Base-by-base conservation (phyloP, 805 yeast species). In the Pichia insulana region DNA sequence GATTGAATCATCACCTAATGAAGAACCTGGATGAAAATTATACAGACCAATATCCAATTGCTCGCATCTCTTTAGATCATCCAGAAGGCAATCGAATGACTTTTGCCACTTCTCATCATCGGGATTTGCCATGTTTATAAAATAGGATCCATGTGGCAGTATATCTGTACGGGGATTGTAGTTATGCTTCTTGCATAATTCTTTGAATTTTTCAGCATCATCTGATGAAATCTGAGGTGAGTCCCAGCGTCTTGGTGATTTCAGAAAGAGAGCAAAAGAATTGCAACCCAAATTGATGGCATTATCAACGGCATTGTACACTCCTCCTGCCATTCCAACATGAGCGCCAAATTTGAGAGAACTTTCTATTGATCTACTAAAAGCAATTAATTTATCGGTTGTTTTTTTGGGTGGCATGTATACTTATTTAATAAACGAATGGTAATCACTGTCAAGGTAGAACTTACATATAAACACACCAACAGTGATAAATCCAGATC, bases 21-120 rank as follows among this genome's bases (percentile, higher is more conserved):
- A 75, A 1, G 96, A 87, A 0, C 98, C 98, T 0, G 94, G 95
- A 57, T 92, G 98, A 59, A 92, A 77, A 58, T 92, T 92, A 63
- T 90, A 92, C 13, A 80, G 65, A 0, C 96, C 96, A 46, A 92
- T 80, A 28, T 81, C 80, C 42, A 92, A 66, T 51, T 73, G 74
- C 57, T 92, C 98, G 63, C 97, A 90, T 50, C 98, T 68, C 47
- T 73, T 69, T 54, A 92, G 67, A 54, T 92, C 98, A 57, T 92
- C 98, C 4, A 90, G 42, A 48, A 92, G 82, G 4, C 89, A 80
- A 1, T 69, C 80, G 54, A 74, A 78, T 10, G 96, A 83, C 55
- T 84, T 85, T 27, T 69, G 70, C 44, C 80, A 84, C 58, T 87
- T 90, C 47, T 76, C 92, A 2, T 61, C 60, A 50, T 88, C 96